Evolutionary conservation across 805 yeast species (phyloP), one percentile per base, ranked within the genome.

Genomic region (Naumovozyma baii): DNA sequence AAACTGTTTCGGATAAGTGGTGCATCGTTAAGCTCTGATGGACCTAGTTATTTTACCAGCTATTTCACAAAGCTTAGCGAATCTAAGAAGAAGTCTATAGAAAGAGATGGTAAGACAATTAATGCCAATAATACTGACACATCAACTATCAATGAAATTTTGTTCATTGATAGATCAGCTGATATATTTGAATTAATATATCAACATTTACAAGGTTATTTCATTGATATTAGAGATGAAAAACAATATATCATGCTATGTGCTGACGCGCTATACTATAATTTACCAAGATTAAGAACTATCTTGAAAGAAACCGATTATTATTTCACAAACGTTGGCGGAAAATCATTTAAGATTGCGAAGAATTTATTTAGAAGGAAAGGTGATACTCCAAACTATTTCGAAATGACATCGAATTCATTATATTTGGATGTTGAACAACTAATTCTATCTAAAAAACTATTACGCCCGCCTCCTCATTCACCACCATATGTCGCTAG

Each of bases 31-130:
- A 80, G 86, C 18, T 82, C 83, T 2, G 96, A 87, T 61, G 80
- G 80, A 0, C 96, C 96, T 0, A 83, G 94, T 3, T 86, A 83
- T 56, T 88, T 87, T 65, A 85, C 96, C 2, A 67, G 71, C 19
- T 84, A 67, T 62, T 87, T 87, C 56, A 49, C 53, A 4, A 52
- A 33, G n/a, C 34, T 18, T n/a, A 16, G 15, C 32, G 15, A 12
- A 12, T 12, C 13, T 29, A 29, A 29, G 13, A 29, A 29, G 32
- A 12, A 33, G 36, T 17, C 7, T 9, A 9, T 16, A 28, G 13
- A 9, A 9, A n/a, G 5, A 12, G 31, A 29, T 29, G 5, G 15
- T 29, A n/a, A 5, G 7, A 31, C 18, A 36, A 33, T 19, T 36
- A 8, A 8, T 12, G 7, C 31, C 31, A 8, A 9, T 29, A 14